Conservation (phyloP, 164 flowering plant genomes). For the Paratinospora sagittata region DNA sequence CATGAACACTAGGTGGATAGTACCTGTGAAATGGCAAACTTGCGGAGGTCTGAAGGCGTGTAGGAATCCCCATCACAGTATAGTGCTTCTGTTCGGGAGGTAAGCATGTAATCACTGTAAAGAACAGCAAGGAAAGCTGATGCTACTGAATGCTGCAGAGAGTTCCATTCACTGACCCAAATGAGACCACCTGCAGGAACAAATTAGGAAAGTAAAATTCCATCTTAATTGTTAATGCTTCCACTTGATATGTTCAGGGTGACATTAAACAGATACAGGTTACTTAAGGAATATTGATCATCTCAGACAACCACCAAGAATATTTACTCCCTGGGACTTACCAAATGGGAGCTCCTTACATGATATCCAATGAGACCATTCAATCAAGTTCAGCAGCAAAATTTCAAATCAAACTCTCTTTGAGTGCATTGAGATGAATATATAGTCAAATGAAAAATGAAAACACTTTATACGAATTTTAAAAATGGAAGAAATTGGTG, state of each 20-base stretch:
- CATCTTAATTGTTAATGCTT: background rate
- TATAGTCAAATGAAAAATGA: too few relatives aligned
- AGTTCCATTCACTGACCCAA: constrained; percentile 82
- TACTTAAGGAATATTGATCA: too few relatives aligned
- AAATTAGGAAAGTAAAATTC: background rate
- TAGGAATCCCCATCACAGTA: constrained; percentile 44
- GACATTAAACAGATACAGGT: background rate
- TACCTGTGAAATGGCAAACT: constrained; percentile 89
- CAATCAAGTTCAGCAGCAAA: too few relatives aligned
- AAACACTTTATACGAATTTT: too few relatives aligned
- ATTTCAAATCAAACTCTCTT: too few relatives aligned
- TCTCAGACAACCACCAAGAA: too few relatives aligned
- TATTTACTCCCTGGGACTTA: too few relatives aligned
- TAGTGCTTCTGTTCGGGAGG: constrained; percentile 46
- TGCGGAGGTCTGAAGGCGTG: constrained; percentile 65
- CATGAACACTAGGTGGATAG: background rate
- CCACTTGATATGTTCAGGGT: background rate
- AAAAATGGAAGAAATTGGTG: background rate
- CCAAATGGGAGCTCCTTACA: too few relatives aligned
- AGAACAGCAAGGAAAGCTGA: constrained; percentile 80
- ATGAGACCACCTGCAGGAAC: constrained; percentile 63
- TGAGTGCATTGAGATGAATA: too few relatives aligned
- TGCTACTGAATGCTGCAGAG: constrained; percentile 81
- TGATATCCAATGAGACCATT: too few relatives aligned
- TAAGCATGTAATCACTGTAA: constrained; percentile 92